Percentiles rank a stretch among this genome's conserved stretches.
These are phyloP conservation scores for Diphasiastrum complanatum DNA, from an alignment of 83 land plant species.

Conservation along the genomic window DNA sequence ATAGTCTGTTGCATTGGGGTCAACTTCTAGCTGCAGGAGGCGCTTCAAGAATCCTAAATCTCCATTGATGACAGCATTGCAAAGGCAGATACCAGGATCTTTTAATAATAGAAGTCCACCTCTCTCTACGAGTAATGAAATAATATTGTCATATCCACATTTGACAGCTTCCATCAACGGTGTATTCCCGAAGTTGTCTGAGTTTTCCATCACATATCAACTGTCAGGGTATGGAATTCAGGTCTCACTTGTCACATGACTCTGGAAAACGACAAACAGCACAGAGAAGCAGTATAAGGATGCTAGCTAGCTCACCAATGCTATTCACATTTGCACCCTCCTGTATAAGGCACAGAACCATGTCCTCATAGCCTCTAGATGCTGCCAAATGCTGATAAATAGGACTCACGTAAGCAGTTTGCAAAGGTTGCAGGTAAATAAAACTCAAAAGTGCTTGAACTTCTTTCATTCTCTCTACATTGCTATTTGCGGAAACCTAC, in stretches of 20 bases:
- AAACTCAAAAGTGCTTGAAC: no score
- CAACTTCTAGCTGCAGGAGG: background rate
- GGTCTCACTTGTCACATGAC: background rate
- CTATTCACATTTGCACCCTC: slow-evolving; percentile 6
- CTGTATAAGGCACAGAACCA: background rate
- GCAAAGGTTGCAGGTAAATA: no score
- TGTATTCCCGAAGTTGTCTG: slow-evolving; percentile 3
- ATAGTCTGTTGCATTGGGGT: slow-evolving; percentile 7
- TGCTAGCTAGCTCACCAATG: slow-evolving; percentile 1
- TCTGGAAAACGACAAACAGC: no score
- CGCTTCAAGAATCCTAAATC: slow-evolving; percentile 11
- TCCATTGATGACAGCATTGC: background rate
- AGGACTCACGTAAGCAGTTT: background rate
- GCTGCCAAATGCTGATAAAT: slow-evolving; percentile 9
- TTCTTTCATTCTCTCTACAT: no score
- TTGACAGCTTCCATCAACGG: slow-evolving; percentile 11
- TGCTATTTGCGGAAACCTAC: no score
- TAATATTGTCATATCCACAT: background rate
- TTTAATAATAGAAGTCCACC: background rate
- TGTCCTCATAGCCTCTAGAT: slow-evolving; percentile 8
- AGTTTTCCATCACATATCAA: background rate
- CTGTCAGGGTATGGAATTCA: background rate
- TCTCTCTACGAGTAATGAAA: background rate
- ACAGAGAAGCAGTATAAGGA: no score
- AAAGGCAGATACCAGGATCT: background rate